phyloP scores from a whole-genome alignment of 768 basidiomycete genomes.

The Multifurca ochricompacta region DNA sequence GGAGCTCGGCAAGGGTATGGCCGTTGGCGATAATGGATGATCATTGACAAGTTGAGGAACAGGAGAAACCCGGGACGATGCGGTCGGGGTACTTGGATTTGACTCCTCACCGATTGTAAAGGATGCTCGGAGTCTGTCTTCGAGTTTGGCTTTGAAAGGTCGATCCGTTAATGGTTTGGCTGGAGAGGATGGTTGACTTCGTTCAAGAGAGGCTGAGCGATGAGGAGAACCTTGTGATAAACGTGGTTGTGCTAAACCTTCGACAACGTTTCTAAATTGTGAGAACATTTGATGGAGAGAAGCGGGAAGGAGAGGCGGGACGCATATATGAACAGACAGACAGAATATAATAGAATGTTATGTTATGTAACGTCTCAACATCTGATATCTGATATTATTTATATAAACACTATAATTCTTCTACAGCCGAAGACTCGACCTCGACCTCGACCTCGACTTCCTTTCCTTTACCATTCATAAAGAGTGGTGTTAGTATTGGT shows the following conservation, averaged over 20 bases:
- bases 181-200: slow-evolving; percentile 16
- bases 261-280: slow-evolving; percentile 65
- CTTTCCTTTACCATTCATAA: slow-evolving; percentile 51
- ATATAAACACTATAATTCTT: too few relatives aligned
- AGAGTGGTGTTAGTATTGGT: slow-evolving; percentile 20
- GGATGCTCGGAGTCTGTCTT: slow-evolving; percentile 69
- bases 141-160: slow-evolving; percentile 51
- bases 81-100: slow-evolving; percentile 33
- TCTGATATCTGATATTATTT: too few relatives aligned
- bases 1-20: slow-evolving; percentile 14
- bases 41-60: slow-evolving; percentile 27
- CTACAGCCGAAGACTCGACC: too few relatives aligned
- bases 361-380: background rate
- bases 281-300: slow-evolving; percentile 50
- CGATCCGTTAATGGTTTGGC: slow-evolving; percentile 24
- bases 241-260: slow-evolving; percentile 50
- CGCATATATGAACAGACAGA: too few relatives aligned
- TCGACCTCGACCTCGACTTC: slow-evolving; percentile 28
- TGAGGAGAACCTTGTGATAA: slow-evolving; percentile 29
- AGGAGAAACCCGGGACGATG: slow-evolving; percentile 38
- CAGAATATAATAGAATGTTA: background rate
- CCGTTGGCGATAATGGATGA: slow-evolving; percentile 24
- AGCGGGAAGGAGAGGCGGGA: background rate
- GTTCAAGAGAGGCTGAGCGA: slow-evolving; percentile 18
- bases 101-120: slow-evolving; percentile 52